A percentile compares a stretch with the other conserved stretches of the same genome.
Conservation (phyloP, 2,329 filamentous ascomycete genomes). For the Ceratocystis destructans region DNA sequence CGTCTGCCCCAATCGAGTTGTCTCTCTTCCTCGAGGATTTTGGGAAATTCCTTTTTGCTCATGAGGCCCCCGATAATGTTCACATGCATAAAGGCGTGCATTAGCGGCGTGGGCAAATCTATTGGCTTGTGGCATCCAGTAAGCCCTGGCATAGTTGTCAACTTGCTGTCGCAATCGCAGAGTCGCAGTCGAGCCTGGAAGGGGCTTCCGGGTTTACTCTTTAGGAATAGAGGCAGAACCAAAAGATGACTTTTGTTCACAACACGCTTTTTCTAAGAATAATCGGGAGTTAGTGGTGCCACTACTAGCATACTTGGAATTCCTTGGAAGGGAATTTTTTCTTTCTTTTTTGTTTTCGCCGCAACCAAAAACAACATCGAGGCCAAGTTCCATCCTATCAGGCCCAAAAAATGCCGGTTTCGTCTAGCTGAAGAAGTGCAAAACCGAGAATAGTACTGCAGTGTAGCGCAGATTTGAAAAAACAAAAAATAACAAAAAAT, state of each 20-base stretch:
- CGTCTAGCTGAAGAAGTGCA: neutral
- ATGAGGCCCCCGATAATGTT: neutral
- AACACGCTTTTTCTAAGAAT: slow-evolving; percentile 3
- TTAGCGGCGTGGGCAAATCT: neutral
- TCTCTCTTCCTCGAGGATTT: neutral
- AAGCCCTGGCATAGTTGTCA: neutral
- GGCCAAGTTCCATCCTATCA: neutral
- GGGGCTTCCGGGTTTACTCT: neutral
- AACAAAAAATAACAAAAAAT: no score
- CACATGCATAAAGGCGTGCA: slow-evolving; percentile 7
- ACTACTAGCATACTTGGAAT: neutral
- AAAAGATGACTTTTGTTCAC: no score
- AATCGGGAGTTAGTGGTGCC: slow-evolving; percentile 1
- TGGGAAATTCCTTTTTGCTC: neutral
- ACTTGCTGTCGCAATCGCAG: neutral
- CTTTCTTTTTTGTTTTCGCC: neutral
- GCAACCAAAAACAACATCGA: neutral
- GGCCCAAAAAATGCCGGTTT: neutral
- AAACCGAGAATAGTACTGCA: neutral
- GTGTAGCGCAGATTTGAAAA: neutral
- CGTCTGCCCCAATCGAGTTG: neutral
- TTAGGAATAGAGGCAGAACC: neutral
- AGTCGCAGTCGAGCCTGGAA: neutral
- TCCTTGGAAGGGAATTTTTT: neutral
- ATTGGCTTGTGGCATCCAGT: neutral